Conservation (phyloP, 1,284 basidiomycete genomes). For the Golubevia sp. region DNA sequence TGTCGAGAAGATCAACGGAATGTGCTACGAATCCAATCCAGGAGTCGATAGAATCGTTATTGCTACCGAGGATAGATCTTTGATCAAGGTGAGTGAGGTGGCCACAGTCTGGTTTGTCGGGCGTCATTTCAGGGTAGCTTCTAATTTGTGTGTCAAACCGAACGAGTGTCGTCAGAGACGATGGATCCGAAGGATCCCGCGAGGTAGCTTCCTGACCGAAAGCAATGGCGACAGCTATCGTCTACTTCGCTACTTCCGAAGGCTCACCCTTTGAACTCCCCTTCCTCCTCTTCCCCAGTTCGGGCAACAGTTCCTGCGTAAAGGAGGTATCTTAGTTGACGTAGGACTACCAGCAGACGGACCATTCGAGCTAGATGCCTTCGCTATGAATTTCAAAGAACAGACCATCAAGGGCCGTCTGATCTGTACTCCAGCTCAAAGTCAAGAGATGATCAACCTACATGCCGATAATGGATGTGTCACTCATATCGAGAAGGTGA, state of each 20-base stretch:
- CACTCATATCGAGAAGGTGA: slow-evolving; percentile 33
- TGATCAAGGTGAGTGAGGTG: slow-evolving; percentile 17
- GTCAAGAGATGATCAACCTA: slow-evolving; percentile 41
- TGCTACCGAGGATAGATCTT: slow-evolving; percentile 28
- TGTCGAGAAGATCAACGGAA: slow-evolving; percentile 24
- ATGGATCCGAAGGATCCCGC: no score
- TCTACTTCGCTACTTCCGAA: no score
- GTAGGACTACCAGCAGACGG: slow-evolving; percentile 43
- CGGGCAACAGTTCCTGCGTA: slow-evolving; percentile 40
- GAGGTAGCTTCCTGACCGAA: no score
- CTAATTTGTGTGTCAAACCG: no score
- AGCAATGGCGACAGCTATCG: no score
- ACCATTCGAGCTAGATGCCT: slow-evolving; percentile 36
- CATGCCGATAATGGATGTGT: slow-evolving; percentile 30
- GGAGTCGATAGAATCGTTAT: slow-evolving; percentile 48
- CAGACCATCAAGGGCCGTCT: slow-evolving; percentile 42
- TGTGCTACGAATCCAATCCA: slow-evolving; percentile 41
- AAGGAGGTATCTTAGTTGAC: slow-evolving; percentile 37
- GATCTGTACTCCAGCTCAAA: slow-evolving; percentile 45
- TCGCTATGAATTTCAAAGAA: slow-evolving; percentile 47
- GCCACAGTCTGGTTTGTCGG: no score
- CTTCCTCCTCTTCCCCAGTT: slow-evolving; percentile 3
- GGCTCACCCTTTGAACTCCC: no score
- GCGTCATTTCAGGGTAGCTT: no score
- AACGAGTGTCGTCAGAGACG: no score